phyloP scores from a whole-genome alignment of 176 grass and related monocot species.

The Calamus simplicifolius region DNA sequence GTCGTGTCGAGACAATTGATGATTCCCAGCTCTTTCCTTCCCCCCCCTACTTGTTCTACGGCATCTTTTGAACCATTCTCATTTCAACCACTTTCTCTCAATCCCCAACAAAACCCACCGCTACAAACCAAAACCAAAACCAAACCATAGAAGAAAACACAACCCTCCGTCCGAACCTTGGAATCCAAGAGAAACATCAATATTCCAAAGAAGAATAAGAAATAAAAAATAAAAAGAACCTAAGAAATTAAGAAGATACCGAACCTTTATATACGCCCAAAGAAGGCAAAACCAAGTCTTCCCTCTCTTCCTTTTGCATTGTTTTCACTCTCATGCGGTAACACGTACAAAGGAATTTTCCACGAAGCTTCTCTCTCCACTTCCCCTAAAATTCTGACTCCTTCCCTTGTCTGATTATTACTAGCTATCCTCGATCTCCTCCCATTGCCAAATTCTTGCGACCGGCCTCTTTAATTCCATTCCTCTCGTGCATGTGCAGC shows the following conservation, averaged over 20 bases:
- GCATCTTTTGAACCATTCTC: slow-evolving; percentile 17
- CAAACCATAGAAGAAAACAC: slow-evolving; percentile 27
- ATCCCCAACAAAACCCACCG: background rate
- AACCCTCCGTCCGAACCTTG: slow-evolving; percentile 25
- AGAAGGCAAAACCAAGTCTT: slow-evolving; percentile 8
- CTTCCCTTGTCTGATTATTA: background rate
- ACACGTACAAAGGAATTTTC: no score
- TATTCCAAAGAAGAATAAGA: slow-evolving; percentile 13
- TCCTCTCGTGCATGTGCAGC: background rate
- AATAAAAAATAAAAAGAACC: slow-evolving; percentile 28
- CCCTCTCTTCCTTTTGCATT: background rate
- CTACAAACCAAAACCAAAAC: background rate
- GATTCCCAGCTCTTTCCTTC: background rate
- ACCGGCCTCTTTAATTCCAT: no score
- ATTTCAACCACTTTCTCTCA: background rate
- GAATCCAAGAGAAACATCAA: slow-evolving; percentile 35
- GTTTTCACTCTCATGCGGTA: no score
- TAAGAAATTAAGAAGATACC: no score
- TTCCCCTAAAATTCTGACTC: background rate
- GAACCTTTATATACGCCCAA: slow-evolving; percentile 20
- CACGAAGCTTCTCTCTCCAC: slow-evolving; percentile 3
- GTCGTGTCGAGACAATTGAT: slow-evolving; percentile 8
- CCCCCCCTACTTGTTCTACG: background rate
- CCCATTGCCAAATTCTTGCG: no score
- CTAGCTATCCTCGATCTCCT: background rate